phyloP scores from a whole-genome alignment of 257 asterid species.

The Henckelia pumila region DNA sequence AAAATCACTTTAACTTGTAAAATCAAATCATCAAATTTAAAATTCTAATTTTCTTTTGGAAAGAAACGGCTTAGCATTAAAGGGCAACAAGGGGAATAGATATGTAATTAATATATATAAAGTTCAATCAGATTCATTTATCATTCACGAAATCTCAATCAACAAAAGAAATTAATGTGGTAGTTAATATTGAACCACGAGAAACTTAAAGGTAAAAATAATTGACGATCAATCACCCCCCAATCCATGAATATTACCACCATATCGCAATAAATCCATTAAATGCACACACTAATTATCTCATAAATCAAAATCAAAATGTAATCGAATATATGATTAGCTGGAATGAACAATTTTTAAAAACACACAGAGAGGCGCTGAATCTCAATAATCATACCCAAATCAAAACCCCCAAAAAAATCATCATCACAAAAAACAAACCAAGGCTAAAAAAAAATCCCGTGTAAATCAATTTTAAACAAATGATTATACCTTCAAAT shows the following conservation, averaged over 20 bases:
- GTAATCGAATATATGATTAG: conserved; percentile 18
- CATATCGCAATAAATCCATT: conserved; percentile 20
- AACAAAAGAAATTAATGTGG: background rate
- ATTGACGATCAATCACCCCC: background rate
- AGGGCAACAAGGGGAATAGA: too few relatives aligned
- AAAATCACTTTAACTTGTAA: too few relatives aligned
- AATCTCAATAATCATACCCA: background rate
- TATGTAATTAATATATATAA: background rate
- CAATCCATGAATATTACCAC: background rate
- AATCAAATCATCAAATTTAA: too few relatives aligned
- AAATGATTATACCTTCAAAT: conserved; percentile 51
- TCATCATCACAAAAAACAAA: background rate
- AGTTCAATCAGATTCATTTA: conserved; percentile 4
- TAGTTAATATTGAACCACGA: background rate
- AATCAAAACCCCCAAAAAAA: background rate
- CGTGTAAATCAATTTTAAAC: too few relatives aligned
- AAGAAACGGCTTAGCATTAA: too few relatives aligned
- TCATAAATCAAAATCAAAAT: conserved; percentile 3
- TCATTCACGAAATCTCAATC: conserved; percentile 1
- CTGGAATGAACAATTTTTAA: background rate
- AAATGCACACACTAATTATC: conserved; percentile 21
- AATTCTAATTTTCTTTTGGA: too few relatives aligned
- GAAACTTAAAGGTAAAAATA: background rate
- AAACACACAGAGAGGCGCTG: background rate
- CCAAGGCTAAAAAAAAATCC: background rate